Base-by-base conservation (phyloP, 768 basidiomycete species). In the Boletellus emodensis region DNA sequence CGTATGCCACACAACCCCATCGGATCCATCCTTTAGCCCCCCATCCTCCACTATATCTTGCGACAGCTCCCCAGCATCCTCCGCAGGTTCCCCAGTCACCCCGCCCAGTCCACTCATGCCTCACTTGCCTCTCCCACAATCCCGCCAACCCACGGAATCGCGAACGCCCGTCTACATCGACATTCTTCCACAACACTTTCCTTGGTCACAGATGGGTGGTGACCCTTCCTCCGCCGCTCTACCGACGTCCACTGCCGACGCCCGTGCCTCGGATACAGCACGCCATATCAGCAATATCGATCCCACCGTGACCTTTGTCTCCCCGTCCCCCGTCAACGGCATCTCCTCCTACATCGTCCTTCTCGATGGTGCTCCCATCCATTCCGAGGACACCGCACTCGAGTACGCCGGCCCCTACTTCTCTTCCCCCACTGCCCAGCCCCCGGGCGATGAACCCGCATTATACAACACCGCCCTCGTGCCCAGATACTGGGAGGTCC, bases 241-340 rank as follows among this genome's bases (percentile, higher is more conserved):
- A 1, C 49, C 52, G 11, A 40, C 47, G 14, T 51, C 57, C 20
- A 32, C 13, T 40, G 20, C 48, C 15, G 20, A 44, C 48, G 1
- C 33, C 1, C 46, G 51, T n/a, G 40, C 56, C 30, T 15, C 46
- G 3, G 64, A 57, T 22, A 66, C 71, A 34, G 72, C 82, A 36
- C 83, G 84, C 30, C 76, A 73, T 20, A 70, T 88, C 46, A 69
- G 68, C 11, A 67, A 74, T 39, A 85, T 88, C 55, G 82, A 88
- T 58, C 83, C 85, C 0, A 82, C 81, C 2, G 74, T 88, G 24
- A 83, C 85, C 17, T 81, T 88, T 55, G 62, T 78, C 30, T 79
- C 84, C 4, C 74, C 66, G 3, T 66, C 73, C 2, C 58, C 71
- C 4, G 70, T 84, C 32, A 61, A 68, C 10, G 83, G 83, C 26